Conservation (phyloP, 2,329 filamentous ascomycete genomes). For the Talaromyces marneffei region DNA sequence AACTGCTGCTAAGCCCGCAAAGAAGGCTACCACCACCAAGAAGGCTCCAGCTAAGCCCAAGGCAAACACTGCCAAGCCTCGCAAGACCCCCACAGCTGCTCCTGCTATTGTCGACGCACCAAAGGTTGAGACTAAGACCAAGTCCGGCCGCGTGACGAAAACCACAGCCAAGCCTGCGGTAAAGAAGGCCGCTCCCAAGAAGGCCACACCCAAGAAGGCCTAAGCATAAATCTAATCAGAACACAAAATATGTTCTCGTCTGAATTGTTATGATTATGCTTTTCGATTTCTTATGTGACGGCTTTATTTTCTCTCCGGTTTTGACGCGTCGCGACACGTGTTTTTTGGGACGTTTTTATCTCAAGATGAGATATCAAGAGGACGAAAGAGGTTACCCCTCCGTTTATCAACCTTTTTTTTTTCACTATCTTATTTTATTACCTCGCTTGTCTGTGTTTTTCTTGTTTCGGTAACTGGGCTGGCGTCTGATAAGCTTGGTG, state of each 20-base stretch:
- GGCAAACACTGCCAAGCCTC: conserved; percentile 50
- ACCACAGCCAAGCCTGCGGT: conserved; percentile 41
- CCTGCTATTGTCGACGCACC: conserved; percentile 64
- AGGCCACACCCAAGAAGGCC: conserved; percentile 24
- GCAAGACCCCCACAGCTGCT: conserved; percentile 48
- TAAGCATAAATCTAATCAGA: conserved; percentile 3
- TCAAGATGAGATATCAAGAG: background rate
- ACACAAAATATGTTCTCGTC: background rate
- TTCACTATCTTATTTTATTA: background rate
- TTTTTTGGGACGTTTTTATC: background rate
- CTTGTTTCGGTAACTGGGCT: conserved; percentile 9
- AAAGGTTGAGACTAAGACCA: conserved; percentile 70
- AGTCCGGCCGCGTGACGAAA: conserved; percentile 69
- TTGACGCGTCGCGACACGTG: conserved; percentile 4
- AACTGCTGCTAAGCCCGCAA: conserved; percentile 39
- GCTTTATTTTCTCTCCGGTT: background rate
- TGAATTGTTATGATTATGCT: conserved; percentile 1
- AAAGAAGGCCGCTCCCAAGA: conserved; percentile 40
- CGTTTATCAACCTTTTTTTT: background rate
- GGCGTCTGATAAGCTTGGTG: conserved; percentile 10
- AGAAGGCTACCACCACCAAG: conserved; percentile 42
- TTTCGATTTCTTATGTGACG: background rate
- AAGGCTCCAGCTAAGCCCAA: conserved; percentile 49
- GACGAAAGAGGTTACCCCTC: background rate
- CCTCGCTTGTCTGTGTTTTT: conserved; percentile 3